These are phyloP conservation scores for Lathyrus aphaca DNA, from an alignment of 306 rosid genomes.

Conservation along the genomic window DNA sequence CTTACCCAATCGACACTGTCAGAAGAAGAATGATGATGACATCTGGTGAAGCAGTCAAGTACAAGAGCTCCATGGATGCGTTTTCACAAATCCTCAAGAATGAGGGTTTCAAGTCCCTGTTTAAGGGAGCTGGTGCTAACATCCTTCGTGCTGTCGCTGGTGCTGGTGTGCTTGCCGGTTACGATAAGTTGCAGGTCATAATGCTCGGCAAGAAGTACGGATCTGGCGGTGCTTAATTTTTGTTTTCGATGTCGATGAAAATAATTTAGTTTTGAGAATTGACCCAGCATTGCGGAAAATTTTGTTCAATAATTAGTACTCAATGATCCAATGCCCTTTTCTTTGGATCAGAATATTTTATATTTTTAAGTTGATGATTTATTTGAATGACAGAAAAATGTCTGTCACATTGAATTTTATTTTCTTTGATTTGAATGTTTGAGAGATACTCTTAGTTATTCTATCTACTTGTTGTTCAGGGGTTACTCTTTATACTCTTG, in stretches of 20 bases:
- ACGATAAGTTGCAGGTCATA: slow-evolving; percentile 75
- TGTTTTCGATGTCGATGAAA: slow-evolving; percentile 58
- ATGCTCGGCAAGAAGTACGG: slow-evolving; percentile 85
- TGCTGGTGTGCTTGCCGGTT: slow-evolving; percentile 94
- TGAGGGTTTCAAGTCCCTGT: slow-evolving; percentile 83
- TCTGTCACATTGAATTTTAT: slow-evolving; percentile 37
- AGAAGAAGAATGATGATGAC: slow-evolving; percentile 99
- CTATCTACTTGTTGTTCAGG: slow-evolving; percentile 1
- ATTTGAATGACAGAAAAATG: slow-evolving; percentile 47
- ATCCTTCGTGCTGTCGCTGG: slow-evolving; percentile 88
- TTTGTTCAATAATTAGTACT: slow-evolving; percentile 60
- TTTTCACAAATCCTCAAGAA: slow-evolving; percentile 75
- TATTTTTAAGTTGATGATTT: slow-evolving; percentile 44
- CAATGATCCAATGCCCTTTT: slow-evolving; percentile 46
- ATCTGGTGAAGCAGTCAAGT: slow-evolving; percentile 91
- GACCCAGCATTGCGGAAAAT: slow-evolving; percentile 48
- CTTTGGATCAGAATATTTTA: slow-evolving; percentile 37
- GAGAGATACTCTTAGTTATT: slow-evolving; percentile 11
- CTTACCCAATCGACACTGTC: slow-evolving; percentile 89
- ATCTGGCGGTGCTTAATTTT: slow-evolving; percentile 66
- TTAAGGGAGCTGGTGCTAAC: slow-evolving; percentile 95
- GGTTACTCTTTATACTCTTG: not conserved
- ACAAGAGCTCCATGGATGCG: slow-evolving; percentile 84
- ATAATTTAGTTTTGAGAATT: slow-evolving; percentile 42
- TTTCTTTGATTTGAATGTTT: slow-evolving; percentile 37